phyloP scores from a whole-genome alignment of 2,329 filamentous ascomycete genomes.

The Nannizziopsis barbatae region DNA sequence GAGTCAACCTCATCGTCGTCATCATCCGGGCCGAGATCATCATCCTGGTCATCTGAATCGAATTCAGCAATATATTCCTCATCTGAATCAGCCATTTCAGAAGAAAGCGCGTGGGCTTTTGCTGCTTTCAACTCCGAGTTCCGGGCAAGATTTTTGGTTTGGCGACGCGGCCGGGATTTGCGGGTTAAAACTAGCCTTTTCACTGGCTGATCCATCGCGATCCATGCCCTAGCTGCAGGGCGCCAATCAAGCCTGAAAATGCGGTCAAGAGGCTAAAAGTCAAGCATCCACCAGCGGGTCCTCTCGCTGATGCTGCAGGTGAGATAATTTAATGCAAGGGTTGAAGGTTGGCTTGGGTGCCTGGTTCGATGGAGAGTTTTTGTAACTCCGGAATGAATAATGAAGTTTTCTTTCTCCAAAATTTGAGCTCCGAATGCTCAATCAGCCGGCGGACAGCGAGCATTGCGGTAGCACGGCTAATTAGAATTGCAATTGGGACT shows the following conservation, averaged over 20 bases:
- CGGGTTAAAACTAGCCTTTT: neutral
- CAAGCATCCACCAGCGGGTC: too few relatives aligned
- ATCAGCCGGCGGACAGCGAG: too few relatives aligned
- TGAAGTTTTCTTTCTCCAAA: too few relatives aligned
- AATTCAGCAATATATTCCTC: slow-evolving; percentile 43
- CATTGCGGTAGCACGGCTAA: too few relatives aligned
- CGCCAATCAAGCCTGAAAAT: neutral
- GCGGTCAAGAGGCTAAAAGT: neutral
- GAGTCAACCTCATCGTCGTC: slow-evolving; percentile 13
- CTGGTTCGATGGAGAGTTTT: too few relatives aligned
- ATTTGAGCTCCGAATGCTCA: too few relatives aligned
- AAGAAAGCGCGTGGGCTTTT: neutral
- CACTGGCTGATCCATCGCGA: slow-evolving; percentile 6
- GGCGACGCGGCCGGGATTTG: slow-evolving; percentile 3
- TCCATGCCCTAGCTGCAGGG: neutral
- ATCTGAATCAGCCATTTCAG: slow-evolving; percentile 38
- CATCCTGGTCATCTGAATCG: slow-evolving; percentile 34
- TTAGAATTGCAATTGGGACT: neutral
- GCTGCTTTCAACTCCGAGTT: slow-evolving; percentile 4
- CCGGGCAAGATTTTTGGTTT: neutral
- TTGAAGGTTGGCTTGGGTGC: too few relatives aligned
- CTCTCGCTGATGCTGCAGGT: too few relatives aligned
- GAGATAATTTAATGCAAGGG: too few relatives aligned
- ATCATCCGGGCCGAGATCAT: slow-evolving; percentile 16
- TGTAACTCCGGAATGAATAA: too few relatives aligned